Percentiles rank a stretch among this genome's conserved stretches.
Conservation (phyloP, 768 basidiomycete species). For the Kondoa malvinella region DNA sequence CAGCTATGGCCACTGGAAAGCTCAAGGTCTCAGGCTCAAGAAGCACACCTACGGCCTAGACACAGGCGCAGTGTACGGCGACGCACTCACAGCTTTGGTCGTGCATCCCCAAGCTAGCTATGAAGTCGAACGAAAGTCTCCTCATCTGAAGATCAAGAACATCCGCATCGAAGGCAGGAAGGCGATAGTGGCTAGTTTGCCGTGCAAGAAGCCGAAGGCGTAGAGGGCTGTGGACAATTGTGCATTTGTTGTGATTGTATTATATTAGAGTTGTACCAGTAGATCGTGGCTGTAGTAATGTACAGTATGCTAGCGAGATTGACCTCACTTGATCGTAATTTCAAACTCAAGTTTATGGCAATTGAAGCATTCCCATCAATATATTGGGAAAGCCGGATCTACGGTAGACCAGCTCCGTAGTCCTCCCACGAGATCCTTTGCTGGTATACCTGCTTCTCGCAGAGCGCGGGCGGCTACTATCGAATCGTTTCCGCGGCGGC, state of each 20-base stretch:
- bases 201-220: not conserved
- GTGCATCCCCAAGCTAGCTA: constrained; percentile 29
- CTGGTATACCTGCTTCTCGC: constrained; percentile 15
- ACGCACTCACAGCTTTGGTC: constrained; percentile 51
- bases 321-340: not conserved
- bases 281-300: too few relatives aligned
- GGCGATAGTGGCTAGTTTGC: not conserved
- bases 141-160: not conserved
- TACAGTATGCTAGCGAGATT: too few relatives aligned
- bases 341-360: not conserved
- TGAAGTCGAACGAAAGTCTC: not conserved
- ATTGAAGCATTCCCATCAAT: constrained; percentile 35
- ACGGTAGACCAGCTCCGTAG: constrained; percentile 60
- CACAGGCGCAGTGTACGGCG: constrained; percentile 41
- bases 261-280: too few relatives aligned
- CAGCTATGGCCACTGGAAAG: constrained; percentile 65
- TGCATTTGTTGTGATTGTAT: too few relatives aligned
- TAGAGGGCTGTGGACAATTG: too few relatives aligned
- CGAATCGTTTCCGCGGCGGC: constrained; percentile 83
- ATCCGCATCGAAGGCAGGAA: not conserved
- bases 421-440: constrained; percentile 54
- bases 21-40: constrained; percentile 60
- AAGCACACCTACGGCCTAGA: constrained; percentile 75
- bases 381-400: constrained; percentile 61
- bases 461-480: constrained; percentile 64